Conservation (phyloP, 2,329 filamentous ascomycete species). For the Sclerotinia spermophila region DNA sequence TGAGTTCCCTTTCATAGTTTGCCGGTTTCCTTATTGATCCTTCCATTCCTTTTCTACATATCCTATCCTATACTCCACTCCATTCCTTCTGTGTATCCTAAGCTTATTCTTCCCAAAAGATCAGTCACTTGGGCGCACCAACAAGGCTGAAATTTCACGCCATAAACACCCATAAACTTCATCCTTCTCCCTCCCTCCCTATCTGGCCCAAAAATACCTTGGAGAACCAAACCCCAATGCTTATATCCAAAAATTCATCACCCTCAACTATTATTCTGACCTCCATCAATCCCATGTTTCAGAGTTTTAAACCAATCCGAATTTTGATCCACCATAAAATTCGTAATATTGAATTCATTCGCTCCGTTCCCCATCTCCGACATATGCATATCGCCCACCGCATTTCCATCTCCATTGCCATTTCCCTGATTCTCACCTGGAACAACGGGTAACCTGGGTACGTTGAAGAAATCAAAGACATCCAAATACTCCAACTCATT, state of each 20-base stretch:
- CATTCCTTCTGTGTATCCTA: background rate
- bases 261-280: constrained; percentile 10
- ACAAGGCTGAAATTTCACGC: background rate
- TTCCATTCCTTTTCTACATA: background rate
- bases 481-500: constrained; percentile 89
- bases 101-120: background rate
- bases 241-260: background rate
- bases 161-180: background rate
- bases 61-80: background rate
- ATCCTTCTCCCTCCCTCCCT: background rate
- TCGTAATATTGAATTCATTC: constrained; percentile 71
- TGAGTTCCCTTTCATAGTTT: background rate
- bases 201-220: background rate
- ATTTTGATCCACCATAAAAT: constrained; percentile 71
- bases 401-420: constrained; percentile 22
- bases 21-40: background rate
- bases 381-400: constrained; percentile 34
- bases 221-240: background rate
- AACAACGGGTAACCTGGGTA: constrained; percentile 64
- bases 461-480: constrained; percentile 93
- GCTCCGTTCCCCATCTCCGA: constrained; percentile 34
- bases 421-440: constrained; percentile 26
- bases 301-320: constrained; percentile 67
- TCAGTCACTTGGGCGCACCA: background rate
- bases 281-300: constrained; percentile 9